Evolutionary conservation across 2,329 filamentous ascomycete genomes (phyloP).

Genomic region (Basipetospora sp.): DNA sequence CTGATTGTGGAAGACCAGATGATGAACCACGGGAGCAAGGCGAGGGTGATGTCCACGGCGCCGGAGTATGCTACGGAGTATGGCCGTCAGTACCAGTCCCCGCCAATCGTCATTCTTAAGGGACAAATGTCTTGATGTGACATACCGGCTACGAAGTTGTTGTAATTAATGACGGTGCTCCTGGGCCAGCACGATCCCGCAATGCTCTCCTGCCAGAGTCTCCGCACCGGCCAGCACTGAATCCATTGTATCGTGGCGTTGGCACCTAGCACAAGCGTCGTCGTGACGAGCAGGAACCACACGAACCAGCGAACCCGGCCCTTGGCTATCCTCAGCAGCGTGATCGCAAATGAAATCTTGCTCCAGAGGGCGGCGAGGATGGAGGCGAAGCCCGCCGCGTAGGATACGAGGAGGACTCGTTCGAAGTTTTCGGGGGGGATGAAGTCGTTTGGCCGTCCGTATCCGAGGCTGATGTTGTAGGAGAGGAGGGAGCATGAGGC

Average conservation of each 20-base stretch:
- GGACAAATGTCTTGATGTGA: no score
- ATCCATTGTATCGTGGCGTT: slow-evolving; percentile 11
- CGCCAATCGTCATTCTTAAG: no score
- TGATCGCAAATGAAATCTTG: slow-evolving; percentile 17
- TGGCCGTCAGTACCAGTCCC: no score
- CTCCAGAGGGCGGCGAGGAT: slow-evolving; percentile 10
- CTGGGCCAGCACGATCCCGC: slow-evolving; percentile 17
- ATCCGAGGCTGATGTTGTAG: neutral
- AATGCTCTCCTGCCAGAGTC: slow-evolving; percentile 11
- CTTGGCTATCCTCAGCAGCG: slow-evolving; percentile 12
- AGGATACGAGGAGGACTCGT: slow-evolving; percentile 2
- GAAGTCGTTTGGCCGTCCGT: no score
- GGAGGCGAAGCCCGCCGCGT: slow-evolving; percentile 4
- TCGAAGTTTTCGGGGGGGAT: slow-evolving; percentile 1
- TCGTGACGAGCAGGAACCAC: slow-evolving; percentile 11
- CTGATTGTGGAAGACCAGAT: slow-evolving; percentile 23
- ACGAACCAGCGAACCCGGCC: slow-evolving; percentile 10
- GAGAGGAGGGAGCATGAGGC: slow-evolving; percentile 1
- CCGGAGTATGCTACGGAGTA: slow-evolving; percentile 16
- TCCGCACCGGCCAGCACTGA: slow-evolving; percentile 7
- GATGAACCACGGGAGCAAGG: slow-evolving; percentile 24
- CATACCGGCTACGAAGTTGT: slow-evolving; percentile 4
- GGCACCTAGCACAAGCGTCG: slow-evolving; percentile 12
- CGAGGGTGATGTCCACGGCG: slow-evolving; percentile 23
- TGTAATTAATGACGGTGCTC: neutral